A percentile compares a stretch with the other conserved stretches of the same genome.
phyloP scores from a whole-genome alignment of 2,329 filamentous ascomycete genomes.

The Colletotrichum phormii region DNA sequence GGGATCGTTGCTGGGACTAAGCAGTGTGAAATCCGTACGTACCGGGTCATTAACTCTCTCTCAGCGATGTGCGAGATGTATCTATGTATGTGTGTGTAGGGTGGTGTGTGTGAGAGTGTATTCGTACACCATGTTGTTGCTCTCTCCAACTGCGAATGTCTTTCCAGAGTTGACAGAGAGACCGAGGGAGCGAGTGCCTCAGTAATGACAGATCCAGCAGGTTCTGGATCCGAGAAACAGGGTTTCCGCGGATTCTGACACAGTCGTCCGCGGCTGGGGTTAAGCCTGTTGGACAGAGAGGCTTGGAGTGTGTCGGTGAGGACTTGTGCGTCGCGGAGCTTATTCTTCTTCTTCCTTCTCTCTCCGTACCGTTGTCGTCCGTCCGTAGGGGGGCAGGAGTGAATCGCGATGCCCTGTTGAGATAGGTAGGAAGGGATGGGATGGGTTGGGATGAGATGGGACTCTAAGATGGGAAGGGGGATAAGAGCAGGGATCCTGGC shows the following conservation, averaged over 20 bases:
- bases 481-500: constrained; percentile 22
- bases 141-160: neutral
- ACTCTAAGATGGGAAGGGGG: neutral
- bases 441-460: neutral
- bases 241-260: constrained; percentile 17
- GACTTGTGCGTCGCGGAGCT: neutral
- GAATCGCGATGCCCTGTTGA: constrained; percentile 13
- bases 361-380: neutral
- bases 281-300: constrained; percentile 9
- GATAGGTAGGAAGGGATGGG: neutral
- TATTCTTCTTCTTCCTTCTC: constrained; percentile 4
- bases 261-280: constrained; percentile 10
- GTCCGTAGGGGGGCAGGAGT: neutral
- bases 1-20: constrained; percentile 19
- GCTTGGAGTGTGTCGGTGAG: constrained; percentile 12
- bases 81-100: neutral
- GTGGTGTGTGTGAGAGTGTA: neutral
- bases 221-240: constrained; percentile 3
- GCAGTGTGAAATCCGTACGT: constrained; percentile 1
- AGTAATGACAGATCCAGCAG: constrained; percentile 19
- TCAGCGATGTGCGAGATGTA: neutral
- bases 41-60: constrained; percentile 2
- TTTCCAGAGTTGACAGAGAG: constrained; percentile 4
- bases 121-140: neutral
- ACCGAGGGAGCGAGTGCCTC: neutral